Percentiles rank a stretch among this genome's conserved stretches.
Evolutionary conservation across 2,329 filamentous ascomycete genomes (phyloP).

Genomic region (Calonectria honghensis): DNA sequence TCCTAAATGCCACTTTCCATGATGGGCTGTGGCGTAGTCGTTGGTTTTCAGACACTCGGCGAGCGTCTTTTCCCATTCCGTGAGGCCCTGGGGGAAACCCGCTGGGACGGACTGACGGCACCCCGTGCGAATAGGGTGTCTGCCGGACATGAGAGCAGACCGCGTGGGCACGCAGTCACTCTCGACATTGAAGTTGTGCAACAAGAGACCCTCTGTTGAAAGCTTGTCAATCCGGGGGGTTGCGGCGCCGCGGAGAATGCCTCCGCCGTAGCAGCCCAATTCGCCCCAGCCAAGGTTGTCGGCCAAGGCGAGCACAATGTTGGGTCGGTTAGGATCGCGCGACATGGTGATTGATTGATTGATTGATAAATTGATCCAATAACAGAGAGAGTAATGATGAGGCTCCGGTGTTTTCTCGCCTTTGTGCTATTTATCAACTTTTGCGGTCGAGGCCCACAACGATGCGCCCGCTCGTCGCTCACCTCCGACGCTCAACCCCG

Average conservation of each 20-base stretch:
- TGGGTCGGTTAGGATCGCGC: conserved; percentile 49
- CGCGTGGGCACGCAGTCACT: conserved; percentile 61
- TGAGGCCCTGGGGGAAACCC: conserved; percentile 59
- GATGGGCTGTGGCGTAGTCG: conserved; percentile 57
- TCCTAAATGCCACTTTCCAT: conserved; percentile 62
- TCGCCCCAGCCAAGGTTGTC: conserved; percentile 63
- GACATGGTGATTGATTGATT: conserved; percentile 34
- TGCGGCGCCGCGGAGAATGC: conserved; percentile 57
- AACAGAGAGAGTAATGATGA: not conserved
- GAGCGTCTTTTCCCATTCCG: conserved; percentile 58
- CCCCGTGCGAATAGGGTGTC: conserved; percentile 60
- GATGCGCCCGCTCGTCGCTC: conserved; percentile 46
- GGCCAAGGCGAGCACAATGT: conserved; percentile 59
- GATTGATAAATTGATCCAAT: not conserved
- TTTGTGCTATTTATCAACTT: conserved; percentile 20
- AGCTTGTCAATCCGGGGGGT: conserved; percentile 60
- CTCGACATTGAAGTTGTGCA: conserved; percentile 63
- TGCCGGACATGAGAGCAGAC: conserved; percentile 60
- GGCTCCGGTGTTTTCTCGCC: not conserved
- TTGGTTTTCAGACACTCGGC: conserved; percentile 56
- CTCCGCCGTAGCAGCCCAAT: conserved; percentile 60
- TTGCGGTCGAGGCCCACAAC: conserved; percentile 24
- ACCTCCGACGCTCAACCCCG: conserved; percentile 50
- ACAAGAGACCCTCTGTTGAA: conserved; percentile 56
- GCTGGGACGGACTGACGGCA: conserved; percentile 59